Evolutionary conservation across 2,329 filamentous ascomycete genomes (phyloP).

Genomic region (Arthrocladium fulminans): DNA sequence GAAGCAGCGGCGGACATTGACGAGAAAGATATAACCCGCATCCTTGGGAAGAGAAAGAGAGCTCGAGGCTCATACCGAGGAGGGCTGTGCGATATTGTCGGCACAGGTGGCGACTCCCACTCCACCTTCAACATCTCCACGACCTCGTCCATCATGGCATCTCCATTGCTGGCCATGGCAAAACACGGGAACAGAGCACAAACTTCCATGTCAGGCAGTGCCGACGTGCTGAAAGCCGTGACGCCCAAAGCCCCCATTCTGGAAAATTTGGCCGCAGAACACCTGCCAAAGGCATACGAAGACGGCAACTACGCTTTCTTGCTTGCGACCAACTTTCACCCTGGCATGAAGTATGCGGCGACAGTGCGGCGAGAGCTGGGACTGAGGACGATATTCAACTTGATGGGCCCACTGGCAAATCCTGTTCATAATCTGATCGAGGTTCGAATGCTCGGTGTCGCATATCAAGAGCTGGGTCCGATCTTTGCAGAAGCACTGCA

Average conservation of each 20-base stretch:
- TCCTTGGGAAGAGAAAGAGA: constrained; percentile 45
- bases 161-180: constrained; percentile 71
- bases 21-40: constrained; percentile 48
- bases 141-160: constrained; percentile 84
- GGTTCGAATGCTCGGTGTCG: constrained; percentile 87
- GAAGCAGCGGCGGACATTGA: constrained; percentile 67
- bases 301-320: constrained; percentile 88
- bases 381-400: constrained; percentile 95
- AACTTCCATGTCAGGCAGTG: constrained; percentile 90
- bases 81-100: constrained; percentile 89
- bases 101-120: constrained; percentile 91
- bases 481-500: constrained; percentile 80
- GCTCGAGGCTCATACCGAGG: constrained; percentile 69
- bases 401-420: constrained; percentile 86
- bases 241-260: constrained; percentile 64
- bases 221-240: constrained; percentile 76
- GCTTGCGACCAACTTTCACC: constrained; percentile 92
- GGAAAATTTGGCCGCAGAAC: constrained; percentile 60
- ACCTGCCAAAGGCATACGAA: constrained; percentile 64
- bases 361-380: constrained; percentile 79
- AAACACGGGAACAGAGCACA: constrained; percentile 96
- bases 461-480: constrained; percentile 73
- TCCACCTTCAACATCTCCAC: constrained; percentile 98
- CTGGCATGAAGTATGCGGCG: constrained; percentile 83
- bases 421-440: constrained; percentile 78